Conservation (phyloP, 2,329 filamentous ascomycete genomes). For the Lecanicillium sp. region DNA sequence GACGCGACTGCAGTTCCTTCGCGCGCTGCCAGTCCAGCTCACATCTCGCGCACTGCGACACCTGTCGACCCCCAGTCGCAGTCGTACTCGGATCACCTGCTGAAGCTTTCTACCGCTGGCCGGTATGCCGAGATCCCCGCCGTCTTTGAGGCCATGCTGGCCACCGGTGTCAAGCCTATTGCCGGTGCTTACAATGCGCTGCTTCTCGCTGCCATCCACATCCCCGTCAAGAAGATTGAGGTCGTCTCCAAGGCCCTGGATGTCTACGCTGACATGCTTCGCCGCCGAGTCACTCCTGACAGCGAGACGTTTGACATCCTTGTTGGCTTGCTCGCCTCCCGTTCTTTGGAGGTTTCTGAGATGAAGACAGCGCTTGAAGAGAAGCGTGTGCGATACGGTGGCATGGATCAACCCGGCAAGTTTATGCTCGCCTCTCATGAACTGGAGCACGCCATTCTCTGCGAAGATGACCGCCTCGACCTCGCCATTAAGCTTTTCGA, state of each 20-base stretch:
- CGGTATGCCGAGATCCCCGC: constrained; percentile 83
- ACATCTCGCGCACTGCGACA: constrained; percentile 47
- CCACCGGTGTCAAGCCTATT: constrained; percentile 71
- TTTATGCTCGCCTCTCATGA: constrained; percentile 88
- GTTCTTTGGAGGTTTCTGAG: constrained; percentile 69
- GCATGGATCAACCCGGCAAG: constrained; percentile 72
- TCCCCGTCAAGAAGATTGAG: constrained; percentile 71
- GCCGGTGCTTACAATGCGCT: constrained; percentile 88
- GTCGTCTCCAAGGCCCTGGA: constrained; percentile 86
- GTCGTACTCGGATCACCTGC: constrained; percentile 70
- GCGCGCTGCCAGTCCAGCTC: constrained; percentile 29
- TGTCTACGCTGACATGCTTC: constrained; percentile 94
- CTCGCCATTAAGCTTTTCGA: constrained; percentile 83
- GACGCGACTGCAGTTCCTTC: constrained; percentile 29
- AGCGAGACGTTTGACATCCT: constrained; percentile 82
- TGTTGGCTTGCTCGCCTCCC: constrained; percentile 70
- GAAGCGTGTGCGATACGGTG: constrained; percentile 76
- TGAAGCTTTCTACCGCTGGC: constrained; percentile 60
- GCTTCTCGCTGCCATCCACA: constrained; percentile 72
- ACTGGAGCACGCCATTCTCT: constrained; percentile 75
- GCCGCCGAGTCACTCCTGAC: constrained; percentile 72
- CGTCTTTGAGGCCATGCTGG: constrained; percentile 84
- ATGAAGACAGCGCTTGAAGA: constrained; percentile 69
- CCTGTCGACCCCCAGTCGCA: constrained; percentile 57
- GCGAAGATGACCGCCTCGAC: constrained; percentile 78